Evolutionary conservation across 805 yeast species (phyloP).

Genomic region (Saccharomyces cerevisiae): DNA sequence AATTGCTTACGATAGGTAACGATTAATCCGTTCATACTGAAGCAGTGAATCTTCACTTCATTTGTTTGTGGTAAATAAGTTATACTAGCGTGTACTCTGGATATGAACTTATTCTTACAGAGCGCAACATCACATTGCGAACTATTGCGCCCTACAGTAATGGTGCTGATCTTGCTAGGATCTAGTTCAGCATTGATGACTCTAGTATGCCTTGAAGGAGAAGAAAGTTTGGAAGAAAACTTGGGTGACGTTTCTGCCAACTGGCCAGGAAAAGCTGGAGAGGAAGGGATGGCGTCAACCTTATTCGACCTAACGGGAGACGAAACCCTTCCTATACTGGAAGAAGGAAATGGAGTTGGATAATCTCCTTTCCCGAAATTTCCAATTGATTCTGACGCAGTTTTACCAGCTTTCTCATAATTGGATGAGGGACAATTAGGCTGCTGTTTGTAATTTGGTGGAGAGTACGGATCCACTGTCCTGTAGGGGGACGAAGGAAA

Average conservation of each 20-base stretch:
- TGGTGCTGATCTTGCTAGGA: slow-evolving; percentile 11
- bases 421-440: background rate
- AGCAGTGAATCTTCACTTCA: slow-evolving; percentile 51
- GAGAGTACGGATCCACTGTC: background rate
- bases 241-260: background rate
- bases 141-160: slow-evolving; percentile 28
- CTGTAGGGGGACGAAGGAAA: background rate
- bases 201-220: background rate
- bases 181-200: slow-evolving; percentile 12
- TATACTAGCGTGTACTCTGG: slow-evolving; percentile 29
- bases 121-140: slow-evolving; percentile 25
- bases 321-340: slow-evolving; percentile 39
- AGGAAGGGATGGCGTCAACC: slow-evolving; percentile 1
- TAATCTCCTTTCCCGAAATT: slow-evolving; percentile 30
- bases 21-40: slow-evolving; percentile 76
- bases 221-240: background rate
- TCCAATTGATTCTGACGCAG: background rate
- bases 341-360: slow-evolving; percentile 71
- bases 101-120: slow-evolving; percentile 28
- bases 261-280: background rate
- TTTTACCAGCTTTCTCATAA: background rate
- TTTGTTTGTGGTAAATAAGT: slow-evolving; percentile 36
- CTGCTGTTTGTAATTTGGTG: background rate
- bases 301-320: slow-evolving; percentile 26
- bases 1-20: slow-evolving; percentile 50